Evolutionary conservation across 2,329 filamentous ascomycete species (phyloP), one percentile per base, ranked within the genome.

Genomic region (Knufia petricola): DNA sequence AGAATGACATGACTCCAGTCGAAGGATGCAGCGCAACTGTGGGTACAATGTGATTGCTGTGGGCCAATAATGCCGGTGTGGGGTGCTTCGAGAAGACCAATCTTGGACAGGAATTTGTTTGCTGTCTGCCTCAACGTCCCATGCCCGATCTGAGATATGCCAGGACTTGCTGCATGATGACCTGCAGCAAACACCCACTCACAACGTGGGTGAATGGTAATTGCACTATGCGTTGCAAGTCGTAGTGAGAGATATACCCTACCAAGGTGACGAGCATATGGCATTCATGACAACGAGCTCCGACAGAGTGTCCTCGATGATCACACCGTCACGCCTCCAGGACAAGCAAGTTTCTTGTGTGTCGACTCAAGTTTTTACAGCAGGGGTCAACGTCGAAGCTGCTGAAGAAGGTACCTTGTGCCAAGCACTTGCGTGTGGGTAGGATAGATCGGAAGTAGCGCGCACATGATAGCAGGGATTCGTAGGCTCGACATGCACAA

Each of bases 181-280:
- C 15, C 32, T 47, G 44, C 44, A 47, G 44, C 44, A 47, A 47
- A 47, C 44, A 47, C 19, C 44, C 44, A 39, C 44, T 15, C n/a
- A 39, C n/a, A 47, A 47, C 34, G 34, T 47, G 44, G 31, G n/a
- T 28, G 39, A 30, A 28, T 38, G 44, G 26, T 19, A 47, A 26
- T 47, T 39, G 12, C 4, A 21, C 20, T 26, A 26, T 39, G 8
- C 24, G 17, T 20, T 38, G 19, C 32, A 47, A 39, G 20, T 30
- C 9, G 2, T 47, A 15, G 32, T 21, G 41, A n/a, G n/a, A n/a
- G n/a, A n/a, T n/a, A n/a, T n/a, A n/a, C n/a, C n/a, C n/a, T n/a
- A n/a, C n/a, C n/a, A n/a, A n/a, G n/a, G n/a, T n/a, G n/a, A n/a
- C n/a, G n/a, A n/a, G n/a, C n/a, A n/a, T n/a, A n/a, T n/a, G n/a